A percentile compares a stretch with the other conserved stretches of the same genome.
Conservation (phyloP, 2,329 filamentous ascomycete species). For the Pseudogymnoascus sp. region DNA sequence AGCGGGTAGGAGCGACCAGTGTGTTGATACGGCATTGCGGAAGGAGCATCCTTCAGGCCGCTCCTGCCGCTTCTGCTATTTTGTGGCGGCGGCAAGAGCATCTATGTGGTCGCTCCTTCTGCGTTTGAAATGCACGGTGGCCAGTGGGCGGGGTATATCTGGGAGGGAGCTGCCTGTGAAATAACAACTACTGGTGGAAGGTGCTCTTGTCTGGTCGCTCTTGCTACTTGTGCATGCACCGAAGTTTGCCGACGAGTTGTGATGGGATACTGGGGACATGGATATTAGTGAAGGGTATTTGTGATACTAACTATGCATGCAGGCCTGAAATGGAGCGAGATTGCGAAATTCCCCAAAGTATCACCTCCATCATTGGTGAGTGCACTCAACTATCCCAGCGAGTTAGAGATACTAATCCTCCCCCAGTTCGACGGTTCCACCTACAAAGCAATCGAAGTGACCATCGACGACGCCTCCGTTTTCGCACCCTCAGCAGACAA, state of each 20-base stretch:
- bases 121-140: neutral
- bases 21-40: too few species aligned
- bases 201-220: neutral
- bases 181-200: neutral
- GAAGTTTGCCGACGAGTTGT: too few species aligned
- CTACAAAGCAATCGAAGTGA: constrained; percentile 39
- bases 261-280: too few species aligned
- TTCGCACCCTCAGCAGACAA: constrained; percentile 43
- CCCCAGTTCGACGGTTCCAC: constrained; percentile 38
- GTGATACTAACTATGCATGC: neutral
- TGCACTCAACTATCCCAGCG: neutral
- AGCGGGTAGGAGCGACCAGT: too few species aligned
- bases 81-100: neutral
- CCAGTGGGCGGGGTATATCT: neutral
- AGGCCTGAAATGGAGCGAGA: constrained; percentile 14
- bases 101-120: neutral
- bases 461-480: constrained; percentile 50
- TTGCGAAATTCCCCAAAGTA: constrained; percentile 16
- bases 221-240: too few species aligned
- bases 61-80: too few species aligned
- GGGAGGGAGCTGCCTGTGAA: neutral
- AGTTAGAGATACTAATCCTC: constrained; percentile 5
- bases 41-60: too few species aligned
- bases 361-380: constrained; percentile 15
- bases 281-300: constrained; percentile 8